Evolutionary conservation across 768 basidiomycete genomes (phyloP).

Genomic region (Amanita phalloides): DNA sequence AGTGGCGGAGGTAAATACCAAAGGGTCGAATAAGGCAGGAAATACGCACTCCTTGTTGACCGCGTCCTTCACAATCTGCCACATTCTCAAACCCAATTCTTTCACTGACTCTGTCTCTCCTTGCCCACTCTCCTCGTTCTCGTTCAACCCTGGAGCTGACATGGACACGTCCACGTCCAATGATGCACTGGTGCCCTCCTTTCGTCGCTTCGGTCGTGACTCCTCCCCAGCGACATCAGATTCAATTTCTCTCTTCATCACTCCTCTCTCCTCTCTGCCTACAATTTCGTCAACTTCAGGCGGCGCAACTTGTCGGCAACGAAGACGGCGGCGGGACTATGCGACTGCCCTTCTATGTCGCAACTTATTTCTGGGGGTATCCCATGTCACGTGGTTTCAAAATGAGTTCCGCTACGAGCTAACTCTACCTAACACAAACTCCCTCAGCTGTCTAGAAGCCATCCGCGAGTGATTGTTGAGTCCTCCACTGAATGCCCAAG

Average conservation of each 20-base stretch:
- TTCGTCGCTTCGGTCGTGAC: conserved; percentile 34
- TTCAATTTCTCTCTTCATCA: conserved; percentile 29
- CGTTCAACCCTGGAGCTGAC: conserved; percentile 17
- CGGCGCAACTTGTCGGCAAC: not conserved
- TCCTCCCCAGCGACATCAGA: conserved; percentile 25
- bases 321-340: not conserved
- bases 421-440: conserved; percentile 34
- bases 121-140: conserved; percentile 13
- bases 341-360: conserved; percentile 4
- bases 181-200: conserved; percentile 22
- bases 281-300: not conserved
- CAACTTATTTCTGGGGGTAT: conserved; percentile 6
- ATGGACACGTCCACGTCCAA: conserved; percentile 32
- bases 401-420: conserved; percentile 4
- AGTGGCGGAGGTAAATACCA: conserved; percentile 17
- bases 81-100: conserved; percentile 61
- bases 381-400: conserved; percentile 3
- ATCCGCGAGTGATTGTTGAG: conserved; percentile 63
- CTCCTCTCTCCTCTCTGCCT: conserved; percentile 9
- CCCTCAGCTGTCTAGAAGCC: conserved; percentile 36
- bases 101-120: conserved; percentile 32
- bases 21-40: conserved; percentile 33
- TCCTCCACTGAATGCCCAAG: conserved; percentile 61
- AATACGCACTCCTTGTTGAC: conserved; percentile 76
- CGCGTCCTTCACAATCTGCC: conserved; percentile 73